These are phyloP conservation scores for Paspalum vaginatum DNA, from an alignment of 176 grass and related monocot species.

Conservation along the genomic window DNA sequence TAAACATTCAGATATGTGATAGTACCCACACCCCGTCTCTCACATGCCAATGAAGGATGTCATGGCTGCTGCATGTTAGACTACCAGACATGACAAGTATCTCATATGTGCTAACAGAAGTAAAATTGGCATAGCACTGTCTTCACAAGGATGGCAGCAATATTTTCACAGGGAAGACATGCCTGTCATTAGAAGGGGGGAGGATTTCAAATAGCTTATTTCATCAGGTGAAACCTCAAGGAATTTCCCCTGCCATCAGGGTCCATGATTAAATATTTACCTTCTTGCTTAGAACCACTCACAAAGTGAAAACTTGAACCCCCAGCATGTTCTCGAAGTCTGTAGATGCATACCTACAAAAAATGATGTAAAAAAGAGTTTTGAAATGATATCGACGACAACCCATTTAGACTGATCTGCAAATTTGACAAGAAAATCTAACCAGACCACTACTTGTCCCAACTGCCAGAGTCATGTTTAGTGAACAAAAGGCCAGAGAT, in stretches of 20 bases:
- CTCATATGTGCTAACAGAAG: neutral
- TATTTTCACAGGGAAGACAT: slow-evolving; percentile 28
- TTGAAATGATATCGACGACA: slow-evolving; percentile 10
- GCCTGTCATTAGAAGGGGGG: slow-evolving; percentile 7
- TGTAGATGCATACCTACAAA: slow-evolving; percentile 84
- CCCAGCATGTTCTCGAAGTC: slow-evolving; percentile 65
- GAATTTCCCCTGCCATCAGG: slow-evolving; percentile 7
- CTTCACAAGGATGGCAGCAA: slow-evolving; percentile 33
- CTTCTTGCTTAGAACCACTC: slow-evolving; percentile 77
- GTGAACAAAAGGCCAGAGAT: slow-evolving; percentile 70
- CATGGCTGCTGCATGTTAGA: slow-evolving; percentile 1
- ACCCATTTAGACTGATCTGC: slow-evolving; percentile 26
- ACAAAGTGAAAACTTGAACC: slow-evolving; percentile 82
- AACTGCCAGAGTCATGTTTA: slow-evolving; percentile 78
- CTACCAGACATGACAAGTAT: neutral
- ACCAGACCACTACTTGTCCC: slow-evolving; percentile 91
- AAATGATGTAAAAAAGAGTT: slow-evolving; percentile 26
- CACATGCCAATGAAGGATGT: slow-evolving; percentile 2
- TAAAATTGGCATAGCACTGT: slow-evolving; percentile 26
- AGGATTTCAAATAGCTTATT: neutral
- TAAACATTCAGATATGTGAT: slow-evolving; percentile 1
- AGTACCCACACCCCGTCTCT: neutral
- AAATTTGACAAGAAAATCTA: slow-evolving; percentile 52
- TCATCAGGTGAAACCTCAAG: neutral
- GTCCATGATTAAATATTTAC: slow-evolving; percentile 55